Percentiles rank a stretch among this genome's conserved stretches.
Evolutionary conservation across 2,329 filamentous ascomycete genomes (phyloP).

Genomic region (Xylariomycetidae sp.): DNA sequence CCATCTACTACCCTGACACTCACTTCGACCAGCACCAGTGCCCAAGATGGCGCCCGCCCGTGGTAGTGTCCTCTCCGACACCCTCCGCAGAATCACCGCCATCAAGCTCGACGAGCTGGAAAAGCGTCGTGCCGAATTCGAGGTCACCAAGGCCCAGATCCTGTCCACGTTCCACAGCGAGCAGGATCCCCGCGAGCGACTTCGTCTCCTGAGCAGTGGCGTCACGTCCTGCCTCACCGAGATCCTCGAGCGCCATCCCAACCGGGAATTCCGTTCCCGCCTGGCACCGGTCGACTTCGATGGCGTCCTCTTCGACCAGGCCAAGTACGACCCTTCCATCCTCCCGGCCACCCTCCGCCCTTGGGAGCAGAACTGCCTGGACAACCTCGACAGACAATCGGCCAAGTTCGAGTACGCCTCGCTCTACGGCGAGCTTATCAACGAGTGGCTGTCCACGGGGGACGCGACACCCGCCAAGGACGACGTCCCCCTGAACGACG

Average conservation of each 20-base stretch:
- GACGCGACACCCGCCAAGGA: constrained; percentile 12
- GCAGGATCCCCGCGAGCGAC: constrained; percentile 22
- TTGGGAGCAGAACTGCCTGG: constrained; percentile 32
- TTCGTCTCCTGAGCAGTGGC: constrained; percentile 27
- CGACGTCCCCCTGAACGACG: constrained; percentile 24
- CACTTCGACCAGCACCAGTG: too few species aligned
- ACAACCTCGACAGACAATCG: constrained; percentile 34
- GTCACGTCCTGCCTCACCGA: constrained; percentile 30
- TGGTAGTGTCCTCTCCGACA: constrained; percentile 35
- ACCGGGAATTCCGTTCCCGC: constrained; percentile 16
- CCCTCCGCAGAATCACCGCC: constrained; percentile 36
- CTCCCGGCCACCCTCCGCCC: constrained; percentile 26
- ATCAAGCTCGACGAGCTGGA: constrained; percentile 38
- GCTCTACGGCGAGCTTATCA: constrained; percentile 40
- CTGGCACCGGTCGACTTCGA: constrained; percentile 24
- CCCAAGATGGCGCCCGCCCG: constrained; percentile 13
- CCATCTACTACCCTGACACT: too few species aligned
- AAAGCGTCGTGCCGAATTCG: constrained; percentile 32
- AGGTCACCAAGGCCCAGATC: constrained; percentile 27
- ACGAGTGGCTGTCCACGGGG: constrained; percentile 36
- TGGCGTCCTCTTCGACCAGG: constrained; percentile 34
- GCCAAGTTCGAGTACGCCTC: constrained; percentile 38
- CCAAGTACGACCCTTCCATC: constrained; percentile 34
- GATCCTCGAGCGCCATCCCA: constrained; percentile 20
- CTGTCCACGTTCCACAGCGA: constrained; percentile 23